Conservation (phyloP, 169 alveolate genomes). For the Eimeria necatrix region DNA sequence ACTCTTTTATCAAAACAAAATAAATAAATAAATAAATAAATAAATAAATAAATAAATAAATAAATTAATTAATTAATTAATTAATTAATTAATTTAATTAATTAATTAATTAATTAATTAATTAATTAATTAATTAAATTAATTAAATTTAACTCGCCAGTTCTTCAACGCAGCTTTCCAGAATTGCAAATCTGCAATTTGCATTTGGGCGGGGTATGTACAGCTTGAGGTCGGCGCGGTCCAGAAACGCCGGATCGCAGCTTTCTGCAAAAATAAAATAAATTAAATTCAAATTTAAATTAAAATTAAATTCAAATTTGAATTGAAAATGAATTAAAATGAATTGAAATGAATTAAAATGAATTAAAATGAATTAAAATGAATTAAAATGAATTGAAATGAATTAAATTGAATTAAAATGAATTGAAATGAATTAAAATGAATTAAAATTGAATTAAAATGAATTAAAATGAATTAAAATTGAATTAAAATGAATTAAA, state of each 20-base stretch:
- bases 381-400: too few species aligned
- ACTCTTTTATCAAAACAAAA: not conserved
- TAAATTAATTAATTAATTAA: not conserved
- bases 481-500: too few species aligned
- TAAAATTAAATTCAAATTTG: too few species aligned
- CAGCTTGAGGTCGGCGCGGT: conserved; percentile 88
- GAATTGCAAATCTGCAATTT: conserved; percentile 86
- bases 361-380: too few species aligned
- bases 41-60: not conserved
- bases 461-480: too few species aligned
- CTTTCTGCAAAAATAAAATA: conserved; percentile 77
- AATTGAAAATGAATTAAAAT: too few species aligned
- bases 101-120: not conserved
- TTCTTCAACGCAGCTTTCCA: conserved; percentile 86
- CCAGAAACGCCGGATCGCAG: conserved; percentile 90
- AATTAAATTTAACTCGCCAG: conserved; percentile 60
- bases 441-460: too few species aligned
- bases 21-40: not conserved
- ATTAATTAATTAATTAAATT: not conserved
- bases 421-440: too few species aligned
- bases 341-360: too few species aligned
- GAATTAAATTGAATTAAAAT: too few species aligned
- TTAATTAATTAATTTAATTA: not conserved
- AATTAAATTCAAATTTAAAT: not conserved
- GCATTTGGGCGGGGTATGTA: conserved; percentile 87